Evolutionary conservation across 345 rosid genomes (phyloP).

Genomic region (Abelmoschus esculentus): DNA sequence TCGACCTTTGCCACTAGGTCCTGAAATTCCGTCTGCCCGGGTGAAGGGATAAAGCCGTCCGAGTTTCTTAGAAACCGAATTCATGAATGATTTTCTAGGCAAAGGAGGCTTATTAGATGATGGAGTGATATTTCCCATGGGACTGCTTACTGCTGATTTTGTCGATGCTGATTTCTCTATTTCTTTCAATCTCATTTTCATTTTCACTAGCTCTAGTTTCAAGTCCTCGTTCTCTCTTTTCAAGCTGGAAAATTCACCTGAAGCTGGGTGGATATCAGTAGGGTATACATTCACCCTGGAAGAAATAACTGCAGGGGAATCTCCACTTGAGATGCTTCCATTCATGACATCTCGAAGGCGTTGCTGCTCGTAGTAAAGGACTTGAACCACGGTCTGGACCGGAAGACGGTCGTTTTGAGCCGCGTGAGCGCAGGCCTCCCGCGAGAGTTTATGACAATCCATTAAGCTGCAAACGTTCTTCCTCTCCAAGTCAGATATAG

Average conservation of each 20-base stretch:
- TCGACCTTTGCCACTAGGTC: conserved; percentile 38
- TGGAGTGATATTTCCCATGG: conserved; percentile 10
- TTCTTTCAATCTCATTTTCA: conserved; percentile 86
- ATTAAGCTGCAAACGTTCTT: conserved; percentile 89
- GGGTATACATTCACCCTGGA: conserved; percentile 28
- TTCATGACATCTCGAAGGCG: conserved; percentile 65
- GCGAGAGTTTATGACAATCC: conserved; percentile 92
- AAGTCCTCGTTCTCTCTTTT: conserved; percentile 78
- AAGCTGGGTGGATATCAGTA: conserved; percentile 34
- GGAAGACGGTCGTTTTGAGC: conserved; percentile 91
- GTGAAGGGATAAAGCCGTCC: conserved; percentile 72
- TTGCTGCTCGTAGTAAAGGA: conserved; percentile 87
- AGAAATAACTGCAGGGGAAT: conserved; percentile 27
- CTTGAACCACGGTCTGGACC: conserved; percentile 88
- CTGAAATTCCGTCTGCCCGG: conserved; percentile 26
- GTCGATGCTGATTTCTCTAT: conserved; percentile 32
- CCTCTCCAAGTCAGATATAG: conserved; percentile 72
- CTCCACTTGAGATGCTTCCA: conserved; percentile 26
- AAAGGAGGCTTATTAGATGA: conserved; percentile 70
- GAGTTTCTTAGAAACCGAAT: conserved; percentile 68
- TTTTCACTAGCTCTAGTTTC: conserved; percentile 63
- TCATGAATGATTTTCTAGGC: conserved; percentile 71
- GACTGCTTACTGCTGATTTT: conserved; percentile 33
- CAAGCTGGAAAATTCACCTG: conserved; percentile 56
- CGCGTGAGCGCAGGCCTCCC: conserved; percentile 95